Evolutionary conservation across 495 filamentous ascomycete species (phyloP).

Genomic region (Aspergillus heteromorphus): DNA sequence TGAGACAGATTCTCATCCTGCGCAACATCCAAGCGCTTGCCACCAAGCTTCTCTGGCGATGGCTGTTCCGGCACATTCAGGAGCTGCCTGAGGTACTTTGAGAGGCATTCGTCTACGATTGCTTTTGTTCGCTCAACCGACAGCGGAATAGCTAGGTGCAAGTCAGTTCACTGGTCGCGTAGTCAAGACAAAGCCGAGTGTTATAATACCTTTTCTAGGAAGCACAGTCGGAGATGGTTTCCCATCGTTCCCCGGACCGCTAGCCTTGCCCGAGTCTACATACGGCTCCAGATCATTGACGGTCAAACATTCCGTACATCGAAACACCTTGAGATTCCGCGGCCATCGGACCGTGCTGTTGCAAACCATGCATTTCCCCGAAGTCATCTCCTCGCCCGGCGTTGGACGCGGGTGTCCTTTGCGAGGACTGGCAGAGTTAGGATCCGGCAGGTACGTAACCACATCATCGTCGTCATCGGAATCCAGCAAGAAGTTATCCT

Average conservation of each 20-base stretch:
- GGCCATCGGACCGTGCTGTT: conserved; percentile 80
- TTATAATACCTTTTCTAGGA: conserved; percentile 21
- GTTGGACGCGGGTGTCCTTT: conserved; percentile 25
- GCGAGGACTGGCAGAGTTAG: conserved; percentile 25
- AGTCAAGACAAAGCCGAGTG: neutral
- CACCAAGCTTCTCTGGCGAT: conserved; percentile 13
- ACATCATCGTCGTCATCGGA: conserved; percentile 41
- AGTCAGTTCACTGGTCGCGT: conserved; percentile 4
- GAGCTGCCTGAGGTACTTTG: conserved; percentile 42
- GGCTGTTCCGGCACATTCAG: conserved; percentile 17
- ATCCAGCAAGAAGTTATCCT: conserved; percentile 25
- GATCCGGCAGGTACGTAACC: conserved; percentile 25
- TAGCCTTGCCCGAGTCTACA: conserved; percentile 18
- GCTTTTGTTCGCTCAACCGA: conserved; percentile 44
- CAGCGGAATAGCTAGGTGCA: conserved; percentile 28
- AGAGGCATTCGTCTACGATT: conserved; percentile 50
- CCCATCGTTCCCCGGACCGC: conserved; percentile 10
- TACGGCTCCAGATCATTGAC: conserved; percentile 72
- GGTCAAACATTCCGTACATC: conserved; percentile 81
- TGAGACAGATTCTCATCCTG: conserved; percentile 12
- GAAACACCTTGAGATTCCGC: conserved; percentile 64
- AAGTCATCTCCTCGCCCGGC: conserved; percentile 41
- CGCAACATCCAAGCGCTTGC: conserved; percentile 4
- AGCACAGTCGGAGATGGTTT: conserved; percentile 10
- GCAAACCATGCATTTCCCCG: conserved; percentile 78